Conservation (phyloP, 805 yeast species). For the Hanseniaspora mollemarum region DNA sequence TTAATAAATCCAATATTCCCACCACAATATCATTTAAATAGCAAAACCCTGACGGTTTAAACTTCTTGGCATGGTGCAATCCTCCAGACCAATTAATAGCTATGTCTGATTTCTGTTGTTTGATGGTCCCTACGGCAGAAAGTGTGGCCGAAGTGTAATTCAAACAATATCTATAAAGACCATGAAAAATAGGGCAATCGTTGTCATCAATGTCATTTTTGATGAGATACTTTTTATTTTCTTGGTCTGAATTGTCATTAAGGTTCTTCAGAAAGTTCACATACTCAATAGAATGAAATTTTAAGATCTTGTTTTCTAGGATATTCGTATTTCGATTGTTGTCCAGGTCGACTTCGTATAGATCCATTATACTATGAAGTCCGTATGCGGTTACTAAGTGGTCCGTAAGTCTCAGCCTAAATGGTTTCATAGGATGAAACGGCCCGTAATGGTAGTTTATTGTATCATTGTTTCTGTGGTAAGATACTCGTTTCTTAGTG, state of each 20-base stretch:
- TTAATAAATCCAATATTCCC: slow-evolving; percentile 64
- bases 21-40: slow-evolving; percentile 82
- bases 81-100: slow-evolving; percentile 95
- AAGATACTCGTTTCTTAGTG: slow-evolving; percentile 55
- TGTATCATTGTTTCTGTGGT: slow-evolving; percentile 76
- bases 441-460: slow-evolving; percentile 81
- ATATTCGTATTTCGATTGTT: slow-evolving; percentile 58
- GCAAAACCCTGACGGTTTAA: slow-evolving; percentile 84
- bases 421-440: slow-evolving; percentile 97
- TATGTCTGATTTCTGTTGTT: slow-evolving; percentile 73
- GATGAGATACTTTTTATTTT: slow-evolving; percentile 35
- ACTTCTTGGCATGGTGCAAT: slow-evolving; percentile 81
- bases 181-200: slow-evolving; percentile 78
- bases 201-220: slow-evolving; percentile 88
- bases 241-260: slow-evolving; percentile 55
- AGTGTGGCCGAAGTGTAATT: slow-evolving; percentile 81
- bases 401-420: slow-evolving; percentile 84
- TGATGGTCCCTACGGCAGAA: slow-evolving; percentile 78
- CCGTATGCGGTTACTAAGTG: slow-evolving; percentile 78
- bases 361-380: slow-evolving; percentile 78
- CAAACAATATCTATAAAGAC: slow-evolving; percentile 61
- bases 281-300: slow-evolving; percentile 83
- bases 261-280: slow-evolving; percentile 64
- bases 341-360: slow-evolving; percentile 74
- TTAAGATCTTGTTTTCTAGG: slow-evolving; percentile 21